Percentiles rank a stretch among this genome's conserved stretches.
Evolutionary conservation across 768 basidiomycete genomes (phyloP).

Genomic region (Floccularia luteovirens): DNA sequence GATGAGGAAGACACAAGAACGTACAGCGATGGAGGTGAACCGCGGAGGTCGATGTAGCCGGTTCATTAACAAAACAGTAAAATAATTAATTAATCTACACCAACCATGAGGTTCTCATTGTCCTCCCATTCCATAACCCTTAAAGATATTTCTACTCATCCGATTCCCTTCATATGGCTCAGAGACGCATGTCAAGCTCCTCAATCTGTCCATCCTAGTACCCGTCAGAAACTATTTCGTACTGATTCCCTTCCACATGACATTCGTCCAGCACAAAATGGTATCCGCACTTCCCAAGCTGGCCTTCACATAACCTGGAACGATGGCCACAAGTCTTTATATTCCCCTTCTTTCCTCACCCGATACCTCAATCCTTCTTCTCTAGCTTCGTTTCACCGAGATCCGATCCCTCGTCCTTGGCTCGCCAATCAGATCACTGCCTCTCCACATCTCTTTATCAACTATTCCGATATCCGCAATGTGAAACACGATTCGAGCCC

Average conservation of each 20-base stretch:
- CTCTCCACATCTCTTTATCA: constrained; percentile 39
- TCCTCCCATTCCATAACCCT: too few species aligned
- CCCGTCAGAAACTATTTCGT: constrained; percentile 67
- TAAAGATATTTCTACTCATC: constrained; percentile 28
- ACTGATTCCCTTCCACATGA: constrained; percentile 57
- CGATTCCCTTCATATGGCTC: constrained; percentile 70
- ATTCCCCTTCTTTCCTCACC: constrained; percentile 37
- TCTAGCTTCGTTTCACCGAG: constrained; percentile 36
- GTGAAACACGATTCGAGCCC: too few species aligned
- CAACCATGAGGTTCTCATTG: too few species aligned
- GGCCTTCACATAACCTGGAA: constrained; percentile 36
- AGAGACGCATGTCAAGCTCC: constrained; percentile 79
- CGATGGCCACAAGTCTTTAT: constrained; percentile 56
- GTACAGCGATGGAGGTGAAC: too few species aligned
- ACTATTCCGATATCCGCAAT: constrained; percentile 40
- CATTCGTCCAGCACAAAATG: constrained; percentile 36
- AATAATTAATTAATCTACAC: too few species aligned
- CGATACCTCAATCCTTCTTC: constrained; percentile 31
- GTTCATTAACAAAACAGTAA: too few species aligned
- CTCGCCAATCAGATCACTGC: constrained; percentile 25
- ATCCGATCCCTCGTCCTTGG: constrained; percentile 37
- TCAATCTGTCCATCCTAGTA: constrained; percentile 69
- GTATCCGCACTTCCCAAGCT: constrained; percentile 29
- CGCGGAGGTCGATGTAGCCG: too few species aligned
- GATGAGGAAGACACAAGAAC: too few species aligned